Base-by-base conservation (phyloP, 2,329 filamentous ascomycete genomes). In the Cladobotryum mycophilum region DNA sequence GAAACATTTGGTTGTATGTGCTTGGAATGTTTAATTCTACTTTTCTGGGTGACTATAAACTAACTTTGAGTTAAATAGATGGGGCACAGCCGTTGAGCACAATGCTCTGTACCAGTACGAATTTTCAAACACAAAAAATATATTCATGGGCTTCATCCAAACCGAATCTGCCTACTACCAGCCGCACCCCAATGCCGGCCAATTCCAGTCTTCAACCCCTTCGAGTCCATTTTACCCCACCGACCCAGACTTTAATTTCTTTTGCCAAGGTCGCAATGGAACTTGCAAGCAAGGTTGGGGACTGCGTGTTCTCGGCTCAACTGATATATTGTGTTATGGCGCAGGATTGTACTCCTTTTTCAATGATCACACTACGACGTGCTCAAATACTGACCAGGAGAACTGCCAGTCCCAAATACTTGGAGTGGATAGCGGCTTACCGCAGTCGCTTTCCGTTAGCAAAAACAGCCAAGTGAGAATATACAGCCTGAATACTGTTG, bases 111-210 rank as follows among this genome's bases (percentile, higher is more conserved):
- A 76, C 56, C 74, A 81, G 58, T 80, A 80, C 65, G 41, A 56
- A 13, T 47, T 77, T 61, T 62, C 64, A 38, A 66, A 67, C 22
- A 75, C 77, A 1, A 65, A 69, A 52, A 73, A 76, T 59, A 60
- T 79, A 56, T 78, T 73, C 57, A 79, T 84, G 70, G 78, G 75
- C 17, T 67, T 82, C 43, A 81, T 88, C 51, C 85, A 88, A 62
- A 81, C 80, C 1, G 85, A 89, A 63, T 85, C 83, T 2, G 59
- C 61, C 1, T 65, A 65, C 52, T 65, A 55, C 54, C 62, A 63
- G 55, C 56, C 60, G 6, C 53, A 44, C 2, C 61, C 61, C 2
- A 44, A 38, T 11, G 47, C 61, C 25, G 9, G 25, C 25, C 25
- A 30, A 30, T 30, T 30, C 9, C 25, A 30, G 9, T 1, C 60